Evolutionary conservation across 2,329 filamentous ascomycete species (phyloP), one percentile per base, ranked within the genome.

Genomic region (Botrytis elliptica): DNA sequence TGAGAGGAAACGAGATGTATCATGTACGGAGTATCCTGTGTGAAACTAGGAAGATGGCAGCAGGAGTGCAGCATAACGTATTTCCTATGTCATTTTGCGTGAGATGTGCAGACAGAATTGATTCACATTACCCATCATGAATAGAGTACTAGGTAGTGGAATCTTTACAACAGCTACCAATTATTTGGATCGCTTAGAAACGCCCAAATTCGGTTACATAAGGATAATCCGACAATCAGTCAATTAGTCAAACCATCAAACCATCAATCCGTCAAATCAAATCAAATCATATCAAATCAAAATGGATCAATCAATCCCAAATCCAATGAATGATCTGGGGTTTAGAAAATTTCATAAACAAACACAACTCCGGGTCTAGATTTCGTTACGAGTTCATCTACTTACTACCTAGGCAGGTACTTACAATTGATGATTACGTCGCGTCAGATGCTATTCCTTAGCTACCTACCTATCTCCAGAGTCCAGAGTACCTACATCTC

Each of bases 1-100:
- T 60, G 63, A 67, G n/a, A 60, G 46, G 4, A 46, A n/a, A 38
- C 64, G 44, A 66, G 10, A 49, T 66, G 60, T 63, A 42, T 42
- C 33, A 33, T 18, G 14, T 22, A 22, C n/a, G 46, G 3, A 33
- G 33, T 4, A 40, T 6, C 10, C 33, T n/a, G 16, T 29, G 5
- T 38, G 46, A 16, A 59, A 42, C 49, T 22, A 59, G 49, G 52
- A 59, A 59, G 25, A 42, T 9, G 16, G 55, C 46, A 55, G 38
- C 38, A 40, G 36, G 33, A 12, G 29, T 36, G 22, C 33, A 49
- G 33, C 44, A 52, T 67, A 52, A 67, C 64, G 64, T 52, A 55
- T 40, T 68, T 55, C 10, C 22, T 5, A 68, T 55, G 25, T 29
- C 33, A 29, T 67, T 52, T 52, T n/a, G 64, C 46, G 64, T 52